phyloP scores from a whole-genome alignment of 129 eudicot genomes.

The Heracleum sosnowskyi region DNA sequence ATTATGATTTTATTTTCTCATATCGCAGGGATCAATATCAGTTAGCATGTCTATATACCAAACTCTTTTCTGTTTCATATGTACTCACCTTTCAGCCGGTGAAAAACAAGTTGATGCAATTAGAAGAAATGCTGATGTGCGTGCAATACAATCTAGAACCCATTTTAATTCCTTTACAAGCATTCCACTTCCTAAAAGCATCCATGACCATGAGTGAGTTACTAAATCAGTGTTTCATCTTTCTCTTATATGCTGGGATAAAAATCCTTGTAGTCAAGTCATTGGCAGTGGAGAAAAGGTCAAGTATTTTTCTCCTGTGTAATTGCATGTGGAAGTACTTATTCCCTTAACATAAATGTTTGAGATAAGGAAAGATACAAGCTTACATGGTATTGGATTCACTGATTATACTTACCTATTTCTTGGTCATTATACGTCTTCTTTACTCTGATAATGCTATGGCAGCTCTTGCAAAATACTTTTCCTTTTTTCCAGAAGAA shows the following conservation, averaged over 20 bases:
- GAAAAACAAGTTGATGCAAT: no score
- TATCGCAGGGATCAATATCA: slow-evolving; percentile 31
- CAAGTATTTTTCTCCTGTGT: background rate
- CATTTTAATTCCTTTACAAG: background rate
- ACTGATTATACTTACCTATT: background rate
- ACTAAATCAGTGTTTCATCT: background rate
- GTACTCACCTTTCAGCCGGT: no score
- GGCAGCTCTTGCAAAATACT: background rate
- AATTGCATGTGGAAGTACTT: background rate
- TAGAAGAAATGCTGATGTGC: no score
- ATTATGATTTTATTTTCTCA: background rate
- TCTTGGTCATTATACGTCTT: background rate
- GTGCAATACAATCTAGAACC: no score
- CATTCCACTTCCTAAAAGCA: no score
- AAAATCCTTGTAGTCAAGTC: background rate
- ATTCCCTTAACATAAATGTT: background rate
- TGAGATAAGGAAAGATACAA: background rate
- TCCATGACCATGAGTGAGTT: no score
- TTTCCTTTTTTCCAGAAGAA: no score
- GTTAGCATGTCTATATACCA: no score
- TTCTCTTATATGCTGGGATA: background rate
- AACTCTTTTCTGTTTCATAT: no score
- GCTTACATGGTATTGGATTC: background rate
- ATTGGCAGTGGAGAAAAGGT: background rate
- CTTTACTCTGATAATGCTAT: background rate